phyloP scores from a whole-genome alignment of 108 stramenopile genomes.

The Stephanodiscus minutulus region DNA sequence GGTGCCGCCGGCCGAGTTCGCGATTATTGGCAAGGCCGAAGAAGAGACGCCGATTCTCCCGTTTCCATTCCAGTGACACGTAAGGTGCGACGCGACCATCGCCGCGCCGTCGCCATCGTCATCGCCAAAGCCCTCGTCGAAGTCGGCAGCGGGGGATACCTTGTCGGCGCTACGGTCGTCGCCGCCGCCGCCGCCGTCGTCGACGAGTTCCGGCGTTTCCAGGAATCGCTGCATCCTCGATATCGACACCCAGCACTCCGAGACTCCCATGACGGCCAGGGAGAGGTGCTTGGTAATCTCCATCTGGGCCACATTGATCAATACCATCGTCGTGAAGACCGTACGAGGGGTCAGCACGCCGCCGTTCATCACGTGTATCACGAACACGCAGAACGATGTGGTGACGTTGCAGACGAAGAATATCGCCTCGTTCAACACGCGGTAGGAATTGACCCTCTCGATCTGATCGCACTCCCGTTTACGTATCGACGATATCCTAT shows the following conservation, averaged over 20 bases:
- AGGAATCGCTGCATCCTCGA: constrained; percentile 73
- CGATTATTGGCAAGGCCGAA: background rate
- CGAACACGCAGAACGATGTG: constrained; percentile 57
- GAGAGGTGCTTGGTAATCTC: constrained; percentile 88
- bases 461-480: constrained; percentile 70
- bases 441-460: constrained; percentile 60
- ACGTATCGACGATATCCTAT: constrained; percentile 68
- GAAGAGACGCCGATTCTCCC: constrained; percentile 7
- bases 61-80: constrained; percentile 49
- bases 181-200: background rate
- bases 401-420: constrained; percentile 60
- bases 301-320: constrained; percentile 87
- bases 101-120: constrained; percentile 8
- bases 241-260: constrained; percentile 72
- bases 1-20: constrained; percentile 1
- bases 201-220: constrained; percentile 59
- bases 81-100: constrained; percentile 29
- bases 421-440: constrained; percentile 82
- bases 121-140: no score
- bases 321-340: constrained; percentile 59
- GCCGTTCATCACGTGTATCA: constrained; percentile 45
- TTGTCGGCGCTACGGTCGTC: background rate
- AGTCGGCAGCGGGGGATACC: background rate
- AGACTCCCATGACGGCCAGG: constrained; percentile 76
- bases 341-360: constrained; percentile 49